Evolutionary conservation across 164 flowering plant species (phyloP), one percentile per base, ranked within the genome.

Genomic region (Cinnamomum micranthum): DNA sequence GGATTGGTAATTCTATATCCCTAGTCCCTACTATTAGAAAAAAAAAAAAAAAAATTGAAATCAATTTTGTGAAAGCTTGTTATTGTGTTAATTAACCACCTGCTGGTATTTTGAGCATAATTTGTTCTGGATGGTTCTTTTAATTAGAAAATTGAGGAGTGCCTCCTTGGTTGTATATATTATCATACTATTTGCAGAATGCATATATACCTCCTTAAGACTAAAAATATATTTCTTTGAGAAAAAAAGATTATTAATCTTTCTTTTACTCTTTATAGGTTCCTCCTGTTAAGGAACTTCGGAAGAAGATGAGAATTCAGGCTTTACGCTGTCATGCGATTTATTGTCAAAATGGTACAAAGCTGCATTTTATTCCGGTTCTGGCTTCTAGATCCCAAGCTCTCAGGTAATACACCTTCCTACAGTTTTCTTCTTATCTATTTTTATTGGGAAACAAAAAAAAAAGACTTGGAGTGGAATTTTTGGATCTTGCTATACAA

Each of bases 371-470:
- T 17, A 88, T 94, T 77, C 99, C 99, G 28, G 92, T 89, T n/a
- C 77, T 92, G 76, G 99, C 98, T 62, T 96, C 99, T 77, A 93
- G 98, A 27, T 78, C 95, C 65, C 99, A 96, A 82, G 94, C 97
- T 68, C 95, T 96, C 71, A 91, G 99, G 99, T 92, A 83, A 55
- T 55, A 41, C 25, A n/a, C 15, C 27, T 63, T 72, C 28, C 27
- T n/a, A 24, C 19, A 28, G 24, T 25, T 59, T 58, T 17, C 20
- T 55, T 14, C 20, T 55, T 14, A 15, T 55, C 60, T 6, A 41
- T 41, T 41, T 41, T 41, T 41, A 41, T 41, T 41, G 47, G 47
- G 1, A 41, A 6, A 35, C 5, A 35, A 33, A 35, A 6, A 41
- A 31, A 4, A 41, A 41, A 7, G 0, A 41, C 10, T 41, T 41